Evolutionary conservation across 108 stramenopile genomes (phyloP).

Genomic region (Cylindrotheca closterium): DNA sequence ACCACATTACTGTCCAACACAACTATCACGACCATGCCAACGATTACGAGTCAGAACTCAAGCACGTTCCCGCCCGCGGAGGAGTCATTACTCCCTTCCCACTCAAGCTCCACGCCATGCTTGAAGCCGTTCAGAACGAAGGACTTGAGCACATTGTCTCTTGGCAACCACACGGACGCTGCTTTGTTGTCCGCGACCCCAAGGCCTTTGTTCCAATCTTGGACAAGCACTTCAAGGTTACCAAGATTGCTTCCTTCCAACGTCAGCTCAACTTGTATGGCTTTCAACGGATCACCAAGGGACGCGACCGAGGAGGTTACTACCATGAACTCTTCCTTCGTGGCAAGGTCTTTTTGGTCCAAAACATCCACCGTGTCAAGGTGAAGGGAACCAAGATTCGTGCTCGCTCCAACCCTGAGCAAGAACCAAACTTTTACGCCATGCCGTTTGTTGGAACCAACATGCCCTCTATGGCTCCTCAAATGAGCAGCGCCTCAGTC

Average conservation of each 20-base stretch:
- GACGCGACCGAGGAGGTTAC: constrained; percentile 65
- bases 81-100: constrained; percentile 70
- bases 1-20: constrained; percentile 49
- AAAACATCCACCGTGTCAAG: constrained; percentile 68
- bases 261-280: constrained; percentile 93
- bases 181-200: constrained; percentile 86
- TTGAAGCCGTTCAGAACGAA: constrained; percentile 48
- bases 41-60: constrained; percentile 31
- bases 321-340: constrained; percentile 82
- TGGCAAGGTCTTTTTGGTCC: constrained; percentile 58
- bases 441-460: constrained; percentile 52
- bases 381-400: constrained; percentile 83
- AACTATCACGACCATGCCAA: constrained; percentile 76
- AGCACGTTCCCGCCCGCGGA: constrained; percentile 36
- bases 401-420: constrained; percentile 69
- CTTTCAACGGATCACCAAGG: constrained; percentile 75
- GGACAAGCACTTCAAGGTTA: constrained; percentile 87
- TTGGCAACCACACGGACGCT: constrained; percentile 87
- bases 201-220: constrained; percentile 81
- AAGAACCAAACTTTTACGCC: constrained; percentile 78
- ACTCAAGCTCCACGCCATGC: constrained; percentile 77
- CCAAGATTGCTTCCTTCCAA: constrained; percentile 88
- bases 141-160: constrained; percentile 68
- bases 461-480: not conserved
- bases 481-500: not conserved